phyloP scores from a whole-genome alignment of 1,284 basidiomycete species.

The Pseudozyma thailandica region DNA sequence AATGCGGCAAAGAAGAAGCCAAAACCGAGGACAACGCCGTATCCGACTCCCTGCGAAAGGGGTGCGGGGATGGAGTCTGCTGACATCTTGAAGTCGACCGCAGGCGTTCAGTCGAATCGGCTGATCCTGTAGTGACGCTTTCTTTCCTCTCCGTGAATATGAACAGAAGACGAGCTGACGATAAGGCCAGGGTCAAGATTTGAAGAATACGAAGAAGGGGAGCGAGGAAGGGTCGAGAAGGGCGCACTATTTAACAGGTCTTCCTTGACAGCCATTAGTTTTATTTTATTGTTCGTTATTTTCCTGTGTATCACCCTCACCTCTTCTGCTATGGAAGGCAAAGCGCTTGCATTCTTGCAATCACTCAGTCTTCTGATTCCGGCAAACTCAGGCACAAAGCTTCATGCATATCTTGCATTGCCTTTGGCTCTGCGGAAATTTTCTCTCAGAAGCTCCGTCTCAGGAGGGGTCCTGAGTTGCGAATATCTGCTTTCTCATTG shows the following conservation, averaged over 20 bases:
- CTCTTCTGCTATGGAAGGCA: too few species aligned
- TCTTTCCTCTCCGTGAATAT: too few species aligned
- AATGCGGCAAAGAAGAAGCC: constrained; percentile 60
- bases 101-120: too few species aligned
- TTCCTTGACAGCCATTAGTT: not conserved
- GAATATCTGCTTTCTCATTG: not conserved
- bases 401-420: too few species aligned
- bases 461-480: not conserved
- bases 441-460: too few species aligned
- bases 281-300: not conserved
- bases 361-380: too few species aligned
- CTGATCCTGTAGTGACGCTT: too few species aligned
- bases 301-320: not conserved
- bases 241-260: constrained; percentile 14
- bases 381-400: too few species aligned
- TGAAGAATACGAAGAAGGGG: not conserved
- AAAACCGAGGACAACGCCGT: constrained; percentile 65
- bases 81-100: constrained; percentile 18
- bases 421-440: too few species aligned
- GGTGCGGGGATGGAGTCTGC: constrained; percentile 48
- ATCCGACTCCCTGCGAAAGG: constrained; percentile 62
- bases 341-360: too few species aligned
- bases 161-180: not conserved
- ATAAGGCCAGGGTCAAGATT: too few species aligned
- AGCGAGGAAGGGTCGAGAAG: constrained; percentile 1